Conservation (phyloP, 2,329 filamentous ascomycete genomes). For the Botrytis tulipae region DNA sequence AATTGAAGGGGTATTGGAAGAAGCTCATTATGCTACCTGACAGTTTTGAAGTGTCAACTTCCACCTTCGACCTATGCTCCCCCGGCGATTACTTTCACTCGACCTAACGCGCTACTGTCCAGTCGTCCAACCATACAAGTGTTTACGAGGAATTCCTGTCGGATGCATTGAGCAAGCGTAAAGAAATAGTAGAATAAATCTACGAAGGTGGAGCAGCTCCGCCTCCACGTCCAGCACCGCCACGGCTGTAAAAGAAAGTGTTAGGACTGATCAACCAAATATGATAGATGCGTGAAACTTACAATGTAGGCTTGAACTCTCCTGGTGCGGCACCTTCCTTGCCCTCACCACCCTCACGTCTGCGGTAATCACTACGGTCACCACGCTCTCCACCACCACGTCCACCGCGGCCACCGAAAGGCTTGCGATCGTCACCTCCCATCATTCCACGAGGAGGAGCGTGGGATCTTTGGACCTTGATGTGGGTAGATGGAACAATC, state of each 20-base stretch:
- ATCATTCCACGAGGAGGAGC: constrained; percentile 94
- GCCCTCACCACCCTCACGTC: constrained; percentile 69
- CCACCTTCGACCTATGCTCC: constrained; percentile 46
- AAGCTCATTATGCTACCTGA: constrained; percentile 42
- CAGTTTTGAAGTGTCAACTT: constrained; percentile 44
- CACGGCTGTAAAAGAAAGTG: constrained; percentile 60
- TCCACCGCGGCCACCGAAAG: constrained; percentile 72
- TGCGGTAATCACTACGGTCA: constrained; percentile 85
- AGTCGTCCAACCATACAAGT: constrained; percentile 42
- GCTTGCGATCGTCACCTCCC: constrained; percentile 79
- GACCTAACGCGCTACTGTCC: constrained; percentile 49
- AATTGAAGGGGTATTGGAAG: constrained; percentile 35
- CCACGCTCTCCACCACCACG: constrained; percentile 62
- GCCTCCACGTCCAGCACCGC: constrained; percentile 86
- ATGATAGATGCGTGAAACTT: constrained; percentile 43
- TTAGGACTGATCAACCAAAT: constrained; percentile 22
- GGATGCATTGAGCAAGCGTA: constrained; percentile 39
- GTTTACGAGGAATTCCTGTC: constrained; percentile 38
- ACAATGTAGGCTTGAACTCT: constrained; percentile 90
- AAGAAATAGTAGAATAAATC: constrained; percentile 31
- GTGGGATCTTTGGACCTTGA: constrained; percentile 99
- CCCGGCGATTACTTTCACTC: constrained; percentile 51
- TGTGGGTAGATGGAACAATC: constrained; percentile 99
- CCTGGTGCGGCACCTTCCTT: constrained; percentile 92
- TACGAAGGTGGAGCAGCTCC: constrained; percentile 58